Percentiles rank a stretch among this genome's conserved stretches.
These are phyloP conservation scores for Boletus bicolor DNA, from an alignment of 768 basidiomycete species.

Conservation along the genomic window DNA sequence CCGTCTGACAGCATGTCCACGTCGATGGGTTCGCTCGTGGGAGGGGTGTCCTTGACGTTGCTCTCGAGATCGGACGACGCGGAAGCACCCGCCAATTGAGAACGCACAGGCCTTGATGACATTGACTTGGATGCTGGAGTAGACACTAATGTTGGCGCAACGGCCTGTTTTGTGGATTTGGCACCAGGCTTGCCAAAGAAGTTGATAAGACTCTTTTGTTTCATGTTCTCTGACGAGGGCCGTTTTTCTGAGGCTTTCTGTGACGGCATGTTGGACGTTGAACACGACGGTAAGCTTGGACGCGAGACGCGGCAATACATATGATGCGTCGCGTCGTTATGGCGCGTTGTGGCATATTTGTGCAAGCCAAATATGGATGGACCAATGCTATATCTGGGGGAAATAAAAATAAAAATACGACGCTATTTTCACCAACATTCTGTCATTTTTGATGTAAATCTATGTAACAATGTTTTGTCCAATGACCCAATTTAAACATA, in stretches of 20 bases:
- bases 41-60: constrained; percentile 58
- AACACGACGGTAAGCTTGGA: constrained; percentile 1
- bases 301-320: background rate
- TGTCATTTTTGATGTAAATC: too few relatives aligned
- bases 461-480: background rate
- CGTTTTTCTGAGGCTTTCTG: constrained; percentile 34
- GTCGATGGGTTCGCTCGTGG: constrained; percentile 75
- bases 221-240: constrained; percentile 42
- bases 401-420: constrained; percentile 4
- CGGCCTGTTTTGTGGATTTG: constrained; percentile 32
- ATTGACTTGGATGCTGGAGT: constrained; percentile 36
- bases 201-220: constrained; percentile 72
- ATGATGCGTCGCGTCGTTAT: constrained; percentile 7
- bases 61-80: constrained; percentile 47
- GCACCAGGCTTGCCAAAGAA: constrained; percentile 49
- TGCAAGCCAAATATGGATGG: background rate
- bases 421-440: background rate
- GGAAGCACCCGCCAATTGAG: constrained; percentile 40
- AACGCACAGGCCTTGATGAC: constrained; percentile 31
- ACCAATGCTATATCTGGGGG: background rate
- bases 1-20: constrained; percentile 63
- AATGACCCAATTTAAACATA: background rate
- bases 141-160: background rate
- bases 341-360: constrained; percentile 23
- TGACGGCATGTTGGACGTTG: constrained; percentile 13